Base-by-base conservation (phyloP, 192 early-diverging fungal genomes). In the Coemansia sp. region DNA sequence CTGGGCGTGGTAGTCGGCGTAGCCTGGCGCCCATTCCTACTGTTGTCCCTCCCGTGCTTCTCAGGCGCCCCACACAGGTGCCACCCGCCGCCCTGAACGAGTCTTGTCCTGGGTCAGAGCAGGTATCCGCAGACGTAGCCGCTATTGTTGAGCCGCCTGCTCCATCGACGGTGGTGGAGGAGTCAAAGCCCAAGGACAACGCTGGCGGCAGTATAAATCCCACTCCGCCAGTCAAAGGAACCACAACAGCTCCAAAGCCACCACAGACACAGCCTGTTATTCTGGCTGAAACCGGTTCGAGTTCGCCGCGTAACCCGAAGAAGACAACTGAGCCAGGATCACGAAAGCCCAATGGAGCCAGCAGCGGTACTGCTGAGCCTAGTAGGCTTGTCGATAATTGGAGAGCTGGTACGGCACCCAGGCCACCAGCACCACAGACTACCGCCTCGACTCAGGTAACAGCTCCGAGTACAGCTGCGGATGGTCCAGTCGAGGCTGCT, bases 1-100 rank as follows among this genome's bases (percentile, higher is more conserved):
- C 58, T 39, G 60, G 53, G 59, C 63, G 73, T n/a, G 52, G 66
- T 21, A 59, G 52, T 35, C 61, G 69, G 42, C 78, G 73, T 9
- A 37, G 44, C n/a, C 66, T 66, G 37, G 73, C 73, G 13, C 73
- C 69, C 8, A 63, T 80, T 38, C 78, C 78, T 8, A 80, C 78
- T 7, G 78, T 80, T 1, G 78, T 80, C 8, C 73, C 78, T 10
- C 78, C 78, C 4, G 32, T 74, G 62, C 57, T 75, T 28, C 63
- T 80, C 35, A 60, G 55, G 30, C 55, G 55, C 32, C 55, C 55
- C 30, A 58, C 55, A 8, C 55, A 58, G 32, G 6, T 2, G 55
- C 55, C 30, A 11, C 30, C 28, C 8, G 5, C 46, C 30, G 37
- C 16, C 4, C 59, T 47, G n/a, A n/a, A 10, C 21, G 35, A 19